Evolutionary conservation across 331 rosid genomes (phyloP).

Genomic region (Telfairia occidentalis): DNA sequence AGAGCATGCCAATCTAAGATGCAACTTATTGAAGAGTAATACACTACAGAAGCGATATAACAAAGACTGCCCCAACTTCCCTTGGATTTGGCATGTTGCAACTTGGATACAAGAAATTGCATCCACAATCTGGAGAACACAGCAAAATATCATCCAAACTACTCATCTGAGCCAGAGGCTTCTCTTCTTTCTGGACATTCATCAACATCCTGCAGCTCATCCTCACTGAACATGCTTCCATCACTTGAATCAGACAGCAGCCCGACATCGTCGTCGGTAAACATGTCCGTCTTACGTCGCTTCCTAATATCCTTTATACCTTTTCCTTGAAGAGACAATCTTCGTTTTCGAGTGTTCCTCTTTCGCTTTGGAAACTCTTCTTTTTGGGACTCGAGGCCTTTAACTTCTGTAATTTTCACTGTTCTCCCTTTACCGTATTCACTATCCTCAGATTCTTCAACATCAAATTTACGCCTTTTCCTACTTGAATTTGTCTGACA

Average conservation of each 20-base stretch:
- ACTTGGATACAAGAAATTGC: background rate
- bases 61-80: background rate
- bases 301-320: slow-evolving; percentile 71
- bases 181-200: slow-evolving; percentile 45
- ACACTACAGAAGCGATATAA: background rate
- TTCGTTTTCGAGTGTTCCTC: slow-evolving; percentile 88
- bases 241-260: slow-evolving; percentile 69
- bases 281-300: slow-evolving; percentile 39
- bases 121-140: background rate
- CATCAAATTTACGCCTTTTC: slow-evolving; percentile 74
- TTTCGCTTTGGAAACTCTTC: slow-evolving; percentile 95
- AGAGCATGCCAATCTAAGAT: background rate
- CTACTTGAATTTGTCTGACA: slow-evolving; percentile 79
- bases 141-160: background rate
- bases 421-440: slow-evolving; percentile 47
- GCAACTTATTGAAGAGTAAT: background rate
- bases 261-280: slow-evolving; percentile 51
- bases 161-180: slow-evolving; percentile 67
- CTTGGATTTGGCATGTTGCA: background rate
- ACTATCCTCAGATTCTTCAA: slow-evolving; percentile 80
- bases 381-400: slow-evolving; percentile 62
- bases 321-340: slow-evolving; percentile 84
- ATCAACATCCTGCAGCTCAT: slow-evolving; percentile 52
- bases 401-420: slow-evolving; percentile 50
- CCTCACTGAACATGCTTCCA: slow-evolving; percentile 70